Evolutionary conservation across 1,284 basidiomycete species (phyloP).

Genomic region (Irpex rosettiformis): DNA sequence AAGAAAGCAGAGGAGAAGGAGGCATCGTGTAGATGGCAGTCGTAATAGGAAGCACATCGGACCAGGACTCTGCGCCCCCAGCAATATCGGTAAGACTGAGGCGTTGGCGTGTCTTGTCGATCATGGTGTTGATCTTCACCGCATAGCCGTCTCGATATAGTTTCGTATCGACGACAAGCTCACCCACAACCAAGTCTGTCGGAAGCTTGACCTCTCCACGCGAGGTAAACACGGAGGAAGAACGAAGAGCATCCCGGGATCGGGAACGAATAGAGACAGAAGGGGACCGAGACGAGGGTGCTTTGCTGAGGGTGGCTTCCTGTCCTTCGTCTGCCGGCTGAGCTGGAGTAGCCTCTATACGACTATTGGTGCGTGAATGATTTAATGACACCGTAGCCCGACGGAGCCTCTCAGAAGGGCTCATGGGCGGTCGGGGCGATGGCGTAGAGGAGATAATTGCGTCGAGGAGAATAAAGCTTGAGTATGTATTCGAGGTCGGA

Average conservation of each 20-base stretch:
- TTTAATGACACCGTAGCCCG: slow-evolving; percentile 9
- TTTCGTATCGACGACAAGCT: slow-evolving; percentile 74
- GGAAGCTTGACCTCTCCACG: slow-evolving; percentile 55
- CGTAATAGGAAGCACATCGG: slow-evolving; percentile 44
- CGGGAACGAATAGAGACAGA: slow-evolving; percentile 21
- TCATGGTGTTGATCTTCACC: slow-evolving; percentile 46
- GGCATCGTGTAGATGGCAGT: slow-evolving; percentile 67
- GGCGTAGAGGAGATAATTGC: too few species aligned
- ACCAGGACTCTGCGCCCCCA: slow-evolving; percentile 4
- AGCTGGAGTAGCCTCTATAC: neutral
- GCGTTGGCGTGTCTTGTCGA: slow-evolving; percentile 32
- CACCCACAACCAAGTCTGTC: slow-evolving; percentile 64
- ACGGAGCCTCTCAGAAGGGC: slow-evolving; percentile 14
- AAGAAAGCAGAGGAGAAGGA: slow-evolving; percentile 76
- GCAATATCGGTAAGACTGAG: slow-evolving; percentile 22
- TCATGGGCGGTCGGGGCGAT: too few species aligned
- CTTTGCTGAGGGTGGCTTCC: neutral
- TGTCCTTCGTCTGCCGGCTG: neutral
- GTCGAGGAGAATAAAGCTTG: slow-evolving; percentile 43
- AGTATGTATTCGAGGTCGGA: slow-evolving; percentile 46
- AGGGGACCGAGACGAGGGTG: neutral
- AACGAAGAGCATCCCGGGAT: slow-evolving; percentile 31
- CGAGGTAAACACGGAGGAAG: slow-evolving; percentile 52
- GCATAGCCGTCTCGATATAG: slow-evolving; percentile 71
- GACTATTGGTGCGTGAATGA: slow-evolving; percentile 7